Evolutionary conservation across 148 eudicot species (phyloP), one percentile per base, ranked within the genome.

Genomic region (Chenopodium album): DNA sequence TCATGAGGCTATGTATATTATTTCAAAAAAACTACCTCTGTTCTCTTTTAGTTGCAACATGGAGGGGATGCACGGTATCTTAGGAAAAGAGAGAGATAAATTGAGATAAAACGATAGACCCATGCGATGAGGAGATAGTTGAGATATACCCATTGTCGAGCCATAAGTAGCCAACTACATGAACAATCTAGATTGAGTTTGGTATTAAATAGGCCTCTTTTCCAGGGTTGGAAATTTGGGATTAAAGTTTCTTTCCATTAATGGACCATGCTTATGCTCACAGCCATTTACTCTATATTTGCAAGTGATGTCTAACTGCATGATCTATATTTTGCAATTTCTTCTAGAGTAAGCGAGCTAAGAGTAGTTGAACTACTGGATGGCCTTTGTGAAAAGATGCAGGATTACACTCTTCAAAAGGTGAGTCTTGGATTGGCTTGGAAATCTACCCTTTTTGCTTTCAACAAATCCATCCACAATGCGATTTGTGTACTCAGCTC

Each of bases 351-450:
- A 84, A 96, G 99, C 77, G 99, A 96, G 81, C 88, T 96, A 76
- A 89, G 99, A 87, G 98, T 90, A 64, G 98, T 94, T 78, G 99
- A 96, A 59, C 99, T 96, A 85, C 87, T 96, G 81, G 99, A 96
- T 87, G 99, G 98, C 66, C 95, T 96, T 65, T 96, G 99, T 84
- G 94, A 96, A 28, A 96, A 92, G 86, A 96, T 96, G 99, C 98
- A 90, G 86, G 98, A 91, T 77, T 96, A 96, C 85, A 96, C 97
- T 31, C 90, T 91, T 72, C 74, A 84, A 83, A 89, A 91, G 98
- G 99, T 92, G 86, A 82, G 59, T 82, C 66, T 77, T 17, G 26
- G 63, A 60, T 70, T 73, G 59, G 4, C 14, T 54, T 41, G 52
- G 22, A 14, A 67, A 56, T n/a, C 76, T 79, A 22, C 16, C 37